Conservation (phyloP, 768 basidiomycete species). For the Psilocybe cubensis region DNA sequence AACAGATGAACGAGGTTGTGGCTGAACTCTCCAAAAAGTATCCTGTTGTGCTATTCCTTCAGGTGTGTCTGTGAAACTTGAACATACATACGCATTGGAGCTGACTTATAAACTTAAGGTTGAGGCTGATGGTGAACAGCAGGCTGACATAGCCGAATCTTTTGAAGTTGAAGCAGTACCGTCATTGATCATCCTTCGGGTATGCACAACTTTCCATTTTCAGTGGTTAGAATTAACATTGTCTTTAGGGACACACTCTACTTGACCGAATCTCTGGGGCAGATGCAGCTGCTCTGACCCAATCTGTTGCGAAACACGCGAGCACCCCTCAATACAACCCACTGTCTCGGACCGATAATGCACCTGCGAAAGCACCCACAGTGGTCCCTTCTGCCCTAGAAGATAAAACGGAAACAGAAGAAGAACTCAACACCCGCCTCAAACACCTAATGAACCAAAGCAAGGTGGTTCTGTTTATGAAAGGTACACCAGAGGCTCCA, state of each 20-base stretch:
- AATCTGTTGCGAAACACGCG: constrained; percentile 62
- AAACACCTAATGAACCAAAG: constrained; percentile 75
- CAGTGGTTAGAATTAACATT: background rate
- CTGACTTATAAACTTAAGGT: background rate
- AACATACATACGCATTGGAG: background rate
- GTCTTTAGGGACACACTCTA: constrained; percentile 83
- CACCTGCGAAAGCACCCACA: constrained; percentile 35
- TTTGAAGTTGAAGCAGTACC: constrained; percentile 94
- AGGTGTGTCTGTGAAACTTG: constrained; percentile 46
- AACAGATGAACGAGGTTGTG: constrained; percentile 84
- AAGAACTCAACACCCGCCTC: constrained; percentile 70
- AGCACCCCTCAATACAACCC: constrained; percentile 39
- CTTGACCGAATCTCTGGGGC: constrained; percentile 81
- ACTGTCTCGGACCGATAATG: constrained; percentile 53
- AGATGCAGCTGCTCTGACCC: constrained; percentile 68
- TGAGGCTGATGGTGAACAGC: constrained; percentile 83
- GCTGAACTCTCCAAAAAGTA: constrained; percentile 75
- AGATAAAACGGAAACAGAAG: constrained; percentile 53
- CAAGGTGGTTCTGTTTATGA: constrained; percentile 89
- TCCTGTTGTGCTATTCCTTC: constrained; percentile 68
- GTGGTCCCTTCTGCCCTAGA: constrained; percentile 17
- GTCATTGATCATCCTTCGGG: constrained; percentile 78
- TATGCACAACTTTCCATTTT: constrained; percentile 28
- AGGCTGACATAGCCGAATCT: constrained; percentile 85
- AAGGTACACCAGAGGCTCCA: constrained; percentile 76